Conservation (phyloP, 805 yeast species). For the Cyberlindnera amylophila region DNA sequence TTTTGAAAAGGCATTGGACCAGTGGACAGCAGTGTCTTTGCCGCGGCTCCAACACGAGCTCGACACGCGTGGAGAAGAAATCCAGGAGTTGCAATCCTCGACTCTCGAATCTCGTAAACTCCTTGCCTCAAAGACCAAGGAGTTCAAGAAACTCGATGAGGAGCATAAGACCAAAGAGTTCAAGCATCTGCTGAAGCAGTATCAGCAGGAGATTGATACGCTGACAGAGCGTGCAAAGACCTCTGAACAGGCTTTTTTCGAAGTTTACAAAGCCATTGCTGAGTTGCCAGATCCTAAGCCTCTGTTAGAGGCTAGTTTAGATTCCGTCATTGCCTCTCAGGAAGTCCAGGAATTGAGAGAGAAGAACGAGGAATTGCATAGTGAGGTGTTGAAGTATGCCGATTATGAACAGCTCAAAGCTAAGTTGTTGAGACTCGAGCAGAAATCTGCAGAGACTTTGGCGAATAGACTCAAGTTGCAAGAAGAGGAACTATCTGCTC, state of each 20-base stretch:
- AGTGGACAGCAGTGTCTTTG: slow-evolving; percentile 75
- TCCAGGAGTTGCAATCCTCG: slow-evolving; percentile 64
- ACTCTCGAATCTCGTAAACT: slow-evolving; percentile 71
- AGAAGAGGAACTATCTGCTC: slow-evolving; percentile 65
- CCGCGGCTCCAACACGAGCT: slow-evolving; percentile 65
- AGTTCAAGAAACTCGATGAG: slow-evolving; percentile 68
- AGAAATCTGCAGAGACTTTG: slow-evolving; percentile 51
- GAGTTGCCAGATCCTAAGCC: slow-evolving; percentile 95
- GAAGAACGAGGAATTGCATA: slow-evolving; percentile 50
- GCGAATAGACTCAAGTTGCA: slow-evolving; percentile 58
- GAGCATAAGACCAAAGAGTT: slow-evolving; percentile 62
- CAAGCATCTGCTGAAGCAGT: slow-evolving; percentile 64
- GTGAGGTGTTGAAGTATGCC: slow-evolving; percentile 58
- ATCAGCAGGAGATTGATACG: slow-evolving; percentile 84
- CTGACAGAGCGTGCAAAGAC: slow-evolving; percentile 73
- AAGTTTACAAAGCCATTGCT: slow-evolving; percentile 68
- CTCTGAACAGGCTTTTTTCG: slow-evolving; percentile 70
- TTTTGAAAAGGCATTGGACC: slow-evolving; percentile 49
- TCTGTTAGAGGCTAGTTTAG: slow-evolving; percentile 64
- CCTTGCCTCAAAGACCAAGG: slow-evolving; percentile 81
- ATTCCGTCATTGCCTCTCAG: slow-evolving; percentile 51
- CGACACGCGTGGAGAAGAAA: slow-evolving; percentile 69
- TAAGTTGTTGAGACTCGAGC: slow-evolving; percentile 57
- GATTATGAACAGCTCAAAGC: slow-evolving; percentile 77
- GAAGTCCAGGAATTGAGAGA: slow-evolving; percentile 49